Percentiles rank a stretch among this genome's conserved stretches.
Conservation (phyloP, 192 early-diverging fungal species). For the Spizellomyces sp. region DNA sequence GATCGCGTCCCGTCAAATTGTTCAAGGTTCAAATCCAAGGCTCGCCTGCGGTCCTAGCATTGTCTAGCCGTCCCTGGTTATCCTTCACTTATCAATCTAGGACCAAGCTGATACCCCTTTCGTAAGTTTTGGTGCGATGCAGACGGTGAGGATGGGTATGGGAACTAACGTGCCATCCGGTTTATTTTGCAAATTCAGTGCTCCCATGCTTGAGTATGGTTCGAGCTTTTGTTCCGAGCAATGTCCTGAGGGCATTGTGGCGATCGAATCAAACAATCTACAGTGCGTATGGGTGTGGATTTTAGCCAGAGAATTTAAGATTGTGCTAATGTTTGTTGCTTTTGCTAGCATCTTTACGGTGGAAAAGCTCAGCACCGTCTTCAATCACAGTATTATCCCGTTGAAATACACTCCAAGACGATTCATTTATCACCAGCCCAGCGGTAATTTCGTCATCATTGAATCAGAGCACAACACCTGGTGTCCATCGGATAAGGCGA, state of each 20-base stretch:
- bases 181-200: slow-evolving; percentile 41
- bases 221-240: slow-evolving; percentile 81
- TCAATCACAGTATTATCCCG: slow-evolving; percentile 84
- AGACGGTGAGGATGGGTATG: not conserved
- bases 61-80: slow-evolving; percentile 88
- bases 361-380: slow-evolving; percentile 77
- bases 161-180: slow-evolving; percentile 44
- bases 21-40: slow-evolving; percentile 70
- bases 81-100: slow-evolving; percentile 77
- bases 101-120: slow-evolving; percentile 77
- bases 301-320: not conserved
- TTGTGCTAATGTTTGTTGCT: slow-evolving; percentile 29
- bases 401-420: slow-evolving; percentile 87
- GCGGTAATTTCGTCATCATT: slow-evolving; percentile 84
- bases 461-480: slow-evolving; percentile 84
- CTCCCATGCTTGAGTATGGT: slow-evolving; percentile 73
- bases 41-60: slow-evolving; percentile 74
- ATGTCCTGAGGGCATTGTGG: slow-evolving; percentile 87
- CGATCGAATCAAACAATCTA: slow-evolving; percentile 82
- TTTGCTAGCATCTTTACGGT: slow-evolving; percentile 67
- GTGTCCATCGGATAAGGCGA: slow-evolving; percentile 65
- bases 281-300: not conserved
- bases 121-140: slow-evolving; percentile 29
- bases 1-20: slow-evolving; percentile 81
- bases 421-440: slow-evolving; percentile 70